Evolutionary conservation across 2,329 filamentous ascomycete genomes (phyloP).

Genomic region (Botrytis tulipae): DNA sequence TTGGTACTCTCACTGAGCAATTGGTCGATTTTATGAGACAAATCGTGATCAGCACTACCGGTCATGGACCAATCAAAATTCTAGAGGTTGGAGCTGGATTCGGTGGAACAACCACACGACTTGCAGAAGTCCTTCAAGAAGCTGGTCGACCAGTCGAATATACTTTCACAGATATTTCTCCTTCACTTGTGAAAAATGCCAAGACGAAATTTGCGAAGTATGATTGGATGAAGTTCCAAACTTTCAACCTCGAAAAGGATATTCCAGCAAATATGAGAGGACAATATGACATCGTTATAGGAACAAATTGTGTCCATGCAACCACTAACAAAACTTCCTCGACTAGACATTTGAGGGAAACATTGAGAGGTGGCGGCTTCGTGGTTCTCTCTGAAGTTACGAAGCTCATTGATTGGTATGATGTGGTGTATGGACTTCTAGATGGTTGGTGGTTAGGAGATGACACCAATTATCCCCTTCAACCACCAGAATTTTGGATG

Average conservation of each 20-base stretch:
- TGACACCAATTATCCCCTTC: conserved; percentile 18
- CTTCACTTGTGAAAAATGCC: conserved; percentile 33
- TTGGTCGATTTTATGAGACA: conserved; percentile 4
- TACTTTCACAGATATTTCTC: conserved; percentile 36
- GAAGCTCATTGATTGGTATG: conserved; percentile 28
- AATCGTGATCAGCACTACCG: no score
- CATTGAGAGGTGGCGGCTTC: conserved; percentile 27
- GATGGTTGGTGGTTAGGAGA: conserved; percentile 36
- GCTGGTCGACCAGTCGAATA: conserved; percentile 4
- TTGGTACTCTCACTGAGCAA: not conserved
- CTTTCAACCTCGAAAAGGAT: conserved; percentile 28
- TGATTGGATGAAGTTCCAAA: conserved; percentile 28
- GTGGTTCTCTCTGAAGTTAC: conserved; percentile 33
- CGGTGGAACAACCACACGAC: conserved; percentile 11
- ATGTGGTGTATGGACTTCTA: conserved; percentile 34
- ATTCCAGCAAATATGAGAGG: conserved; percentile 20
- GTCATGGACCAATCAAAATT: not conserved
- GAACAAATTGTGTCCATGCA: conserved; percentile 34
- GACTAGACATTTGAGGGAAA: conserved; percentile 20
- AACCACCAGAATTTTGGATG: conserved; percentile 29
- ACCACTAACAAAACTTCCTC: conserved; percentile 25
- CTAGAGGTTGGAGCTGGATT: conserved; percentile 47
- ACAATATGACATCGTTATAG: conserved; percentile 29
- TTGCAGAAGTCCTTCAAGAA: not conserved
- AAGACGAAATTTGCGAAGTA: conserved; percentile 29